These are phyloP conservation scores for Platanus orientalis DNA, from an alignment of 164 flowering plant species.

Conservation along the genomic window DNA sequence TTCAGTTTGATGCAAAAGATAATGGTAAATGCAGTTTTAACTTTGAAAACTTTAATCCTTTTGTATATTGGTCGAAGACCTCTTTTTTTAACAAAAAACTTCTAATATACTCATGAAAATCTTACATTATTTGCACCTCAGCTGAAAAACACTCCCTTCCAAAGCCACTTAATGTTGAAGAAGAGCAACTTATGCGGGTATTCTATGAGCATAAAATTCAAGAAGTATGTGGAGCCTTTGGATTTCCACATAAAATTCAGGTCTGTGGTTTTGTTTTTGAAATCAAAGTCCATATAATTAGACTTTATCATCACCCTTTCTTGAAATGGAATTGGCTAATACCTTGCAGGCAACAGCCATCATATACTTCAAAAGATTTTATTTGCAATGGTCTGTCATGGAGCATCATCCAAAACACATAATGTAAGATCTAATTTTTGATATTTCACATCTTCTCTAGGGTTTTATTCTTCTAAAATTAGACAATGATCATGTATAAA, in stretches of 20 bases:
- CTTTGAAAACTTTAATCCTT: background rate
- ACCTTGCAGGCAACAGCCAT: conserved; percentile 86
- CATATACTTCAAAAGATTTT: conserved; percentile 89
- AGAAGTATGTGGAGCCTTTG: conserved; percentile 91
- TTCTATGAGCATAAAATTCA: conserved; percentile 90
- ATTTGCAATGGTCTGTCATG: conserved; percentile 97
- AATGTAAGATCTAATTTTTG: conserved; percentile 49
- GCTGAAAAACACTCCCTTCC: conserved; percentile 69
- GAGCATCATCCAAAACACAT: conserved; percentile 93
- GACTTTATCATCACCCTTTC: background rate
- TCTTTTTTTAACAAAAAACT: too few relatives aligned
- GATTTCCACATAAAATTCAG: conserved; percentile 95
- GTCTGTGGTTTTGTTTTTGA: conserved; percentile 25
- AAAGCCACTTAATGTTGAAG: conserved; percentile 76
- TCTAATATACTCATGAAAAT: background rate
- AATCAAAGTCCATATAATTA: background rate
- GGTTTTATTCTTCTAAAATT: background rate
- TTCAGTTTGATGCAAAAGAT: conserved; percentile 38
- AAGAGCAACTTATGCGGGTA: conserved; percentile 73
- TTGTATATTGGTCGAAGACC: too few relatives aligned
- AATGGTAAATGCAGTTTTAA: conserved; percentile 32
- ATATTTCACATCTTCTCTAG: background rate
- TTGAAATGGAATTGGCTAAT: conserved; percentile 7
- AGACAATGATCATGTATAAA: background rate
- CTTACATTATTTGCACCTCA: conserved; percentile 17